phyloP scores from a whole-genome alignment of 371 early-diverging fungal species.

The Mycotypha africana region DNA sequence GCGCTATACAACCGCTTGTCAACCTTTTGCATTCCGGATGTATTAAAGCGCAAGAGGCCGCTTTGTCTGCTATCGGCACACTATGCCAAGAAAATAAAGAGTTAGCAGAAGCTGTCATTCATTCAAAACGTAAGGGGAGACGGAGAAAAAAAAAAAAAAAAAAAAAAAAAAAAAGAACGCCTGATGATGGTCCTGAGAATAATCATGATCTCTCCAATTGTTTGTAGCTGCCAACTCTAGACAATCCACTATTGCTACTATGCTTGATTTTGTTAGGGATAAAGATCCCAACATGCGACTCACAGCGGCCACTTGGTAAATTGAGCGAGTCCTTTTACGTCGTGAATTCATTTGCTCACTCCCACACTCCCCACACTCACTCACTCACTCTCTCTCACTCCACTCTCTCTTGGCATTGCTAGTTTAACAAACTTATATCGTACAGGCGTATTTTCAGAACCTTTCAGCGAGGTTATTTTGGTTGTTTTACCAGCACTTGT shows the following conservation, averaged over 20 bases:
- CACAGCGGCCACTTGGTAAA: constrained; percentile 65
- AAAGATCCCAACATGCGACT: constrained; percentile 64
- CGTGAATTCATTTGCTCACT: no score
- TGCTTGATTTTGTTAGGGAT: constrained; percentile 59
- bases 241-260: constrained; percentile 38
- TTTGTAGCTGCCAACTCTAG: constrained; percentile 19
- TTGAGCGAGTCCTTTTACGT: no score
- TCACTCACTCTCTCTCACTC: no score
- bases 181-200: not conserved
- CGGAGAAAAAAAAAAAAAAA: not conserved
- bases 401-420: constrained; percentile 43
- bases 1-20: constrained; percentile 57
- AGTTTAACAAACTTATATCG: constrained; percentile 70
- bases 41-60: constrained; percentile 72
- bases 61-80: constrained; percentile 70
- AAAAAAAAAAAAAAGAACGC: not conserved
- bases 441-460: constrained; percentile 53
- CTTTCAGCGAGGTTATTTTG: constrained; percentile 49
- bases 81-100: constrained; percentile 62
- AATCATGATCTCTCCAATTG: no score
- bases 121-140: constrained; percentile 36
- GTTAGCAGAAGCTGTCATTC: constrained; percentile 44
- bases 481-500: constrained; percentile 74
- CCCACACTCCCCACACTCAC: no score
- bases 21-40: constrained; percentile 53